phyloP scores from a whole-genome alignment of 2,329 filamentous ascomycete genomes.

The Pseudogymnoascus verrucosus region DNA sequence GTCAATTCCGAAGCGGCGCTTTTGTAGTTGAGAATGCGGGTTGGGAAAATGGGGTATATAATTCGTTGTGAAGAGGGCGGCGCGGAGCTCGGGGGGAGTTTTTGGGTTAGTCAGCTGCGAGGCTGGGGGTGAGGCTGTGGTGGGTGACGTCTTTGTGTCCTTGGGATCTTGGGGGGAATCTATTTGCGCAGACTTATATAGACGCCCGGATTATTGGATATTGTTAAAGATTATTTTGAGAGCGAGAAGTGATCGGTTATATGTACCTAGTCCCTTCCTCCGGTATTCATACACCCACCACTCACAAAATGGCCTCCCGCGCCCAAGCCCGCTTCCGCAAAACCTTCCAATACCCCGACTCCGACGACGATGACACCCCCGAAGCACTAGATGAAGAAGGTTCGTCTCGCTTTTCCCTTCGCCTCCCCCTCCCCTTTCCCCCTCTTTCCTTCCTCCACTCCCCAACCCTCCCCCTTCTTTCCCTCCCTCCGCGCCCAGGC shows the following conservation, averaged over 20 bases:
- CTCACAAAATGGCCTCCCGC: slow-evolving; percentile 19
- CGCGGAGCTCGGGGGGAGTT: background rate
- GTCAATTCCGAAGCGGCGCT: background rate
- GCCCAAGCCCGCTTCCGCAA: slow-evolving; percentile 57
- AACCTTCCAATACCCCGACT: slow-evolving; percentile 69
- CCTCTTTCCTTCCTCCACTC: background rate
- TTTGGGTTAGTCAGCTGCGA: slow-evolving; percentile 13
- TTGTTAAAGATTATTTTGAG: background rate
- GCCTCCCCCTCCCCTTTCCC: background rate
- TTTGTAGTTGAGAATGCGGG: background rate
- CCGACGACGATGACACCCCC: slow-evolving; percentile 42
- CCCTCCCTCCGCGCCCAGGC: too few species aligned
- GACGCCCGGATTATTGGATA: background rate
- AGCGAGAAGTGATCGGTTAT: background rate
- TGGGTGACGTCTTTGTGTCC: slow-evolving; percentile 1
- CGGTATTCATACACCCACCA: background rate
- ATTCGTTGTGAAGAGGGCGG: background rate
- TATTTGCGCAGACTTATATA: background rate
- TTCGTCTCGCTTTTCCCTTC: too few species aligned
- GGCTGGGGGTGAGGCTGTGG: background rate
- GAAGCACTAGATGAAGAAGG: slow-evolving; percentile 71
- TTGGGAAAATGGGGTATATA: background rate
- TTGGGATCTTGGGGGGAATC: background rate
- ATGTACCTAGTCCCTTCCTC: background rate
- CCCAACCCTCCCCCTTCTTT: too few species aligned